Percentiles rank a stretch among this genome's conserved stretches.
Conservation (phyloP, 768 basidiomycete genomes). For the Tephrocybe rancida region DNA sequence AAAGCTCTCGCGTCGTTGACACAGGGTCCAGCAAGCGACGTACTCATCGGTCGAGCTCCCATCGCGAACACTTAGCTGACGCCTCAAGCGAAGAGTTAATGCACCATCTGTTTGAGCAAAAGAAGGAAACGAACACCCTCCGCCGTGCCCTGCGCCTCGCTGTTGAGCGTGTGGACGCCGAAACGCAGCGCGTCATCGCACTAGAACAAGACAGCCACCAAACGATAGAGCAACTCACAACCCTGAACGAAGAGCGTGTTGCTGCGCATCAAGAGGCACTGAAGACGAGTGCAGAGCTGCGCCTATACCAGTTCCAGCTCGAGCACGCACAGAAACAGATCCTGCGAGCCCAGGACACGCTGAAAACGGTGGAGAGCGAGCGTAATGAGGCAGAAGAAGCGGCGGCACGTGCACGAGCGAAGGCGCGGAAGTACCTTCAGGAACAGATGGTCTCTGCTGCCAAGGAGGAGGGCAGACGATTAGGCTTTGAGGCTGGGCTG, state of each 20-base stretch:
- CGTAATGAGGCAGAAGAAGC: constrained; percentile 60
- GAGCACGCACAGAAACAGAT: constrained; percentile 52
- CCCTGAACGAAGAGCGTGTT: constrained; percentile 37
- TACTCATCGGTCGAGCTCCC: constrained; percentile 5
- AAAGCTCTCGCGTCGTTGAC: neutral
- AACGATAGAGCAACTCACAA: constrained; percentile 31
- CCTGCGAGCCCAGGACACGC: constrained; percentile 47
- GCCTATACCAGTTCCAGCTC: constrained; percentile 40
- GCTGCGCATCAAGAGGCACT: constrained; percentile 38
- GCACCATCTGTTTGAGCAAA: constrained; percentile 32
- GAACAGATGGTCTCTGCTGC: constrained; percentile 53
- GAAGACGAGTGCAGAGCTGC: constrained; percentile 37
- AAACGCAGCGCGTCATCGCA: constrained; percentile 34
- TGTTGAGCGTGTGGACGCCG: constrained; percentile 34
- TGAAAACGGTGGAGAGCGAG: constrained; percentile 50
- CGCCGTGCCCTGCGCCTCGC: constrained; percentile 37
- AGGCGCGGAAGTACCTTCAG: constrained; percentile 52
- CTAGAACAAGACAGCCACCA: constrained; percentile 36
- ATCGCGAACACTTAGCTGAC: constrained; percentile 8
- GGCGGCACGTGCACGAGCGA: constrained; percentile 51
- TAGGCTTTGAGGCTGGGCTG: constrained; percentile 53
- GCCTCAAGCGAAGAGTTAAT: constrained; percentile 28
- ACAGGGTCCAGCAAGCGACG: constrained; percentile 13
- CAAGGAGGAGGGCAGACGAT: constrained; percentile 58
- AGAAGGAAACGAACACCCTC: constrained; percentile 35